Conservation (phyloP, 2,329 filamentous ascomycete genomes). For the Trichophyton simii region DNA sequence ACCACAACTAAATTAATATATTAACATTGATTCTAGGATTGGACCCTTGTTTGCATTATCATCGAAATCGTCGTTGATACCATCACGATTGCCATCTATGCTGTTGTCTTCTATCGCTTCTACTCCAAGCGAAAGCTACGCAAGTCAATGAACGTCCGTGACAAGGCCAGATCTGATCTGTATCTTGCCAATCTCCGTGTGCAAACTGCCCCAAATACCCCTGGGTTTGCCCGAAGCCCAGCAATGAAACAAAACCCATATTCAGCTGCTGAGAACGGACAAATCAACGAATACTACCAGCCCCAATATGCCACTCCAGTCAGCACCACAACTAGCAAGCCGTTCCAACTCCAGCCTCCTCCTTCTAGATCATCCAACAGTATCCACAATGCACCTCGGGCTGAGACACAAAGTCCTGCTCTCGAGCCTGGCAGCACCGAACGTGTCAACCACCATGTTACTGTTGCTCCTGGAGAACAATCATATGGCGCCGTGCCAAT, state of each 20-base stretch:
- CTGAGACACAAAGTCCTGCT: constrained; percentile 17
- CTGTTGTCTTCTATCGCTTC: constrained; percentile 90
- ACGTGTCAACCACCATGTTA: constrained; percentile 50
- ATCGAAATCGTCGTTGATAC: constrained; percentile 91
- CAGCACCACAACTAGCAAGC: constrained; percentile 34
- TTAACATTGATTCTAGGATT: constrained; percentile 50
- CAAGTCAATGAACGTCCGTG: constrained; percentile 93
- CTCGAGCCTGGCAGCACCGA: constrained; percentile 26
- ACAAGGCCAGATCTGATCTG: constrained; percentile 85
- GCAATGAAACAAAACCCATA: constrained; percentile 38
- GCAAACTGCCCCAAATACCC: constrained; percentile 90
- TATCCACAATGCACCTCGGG: constrained; percentile 62
- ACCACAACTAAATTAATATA: constrained; percentile 16
- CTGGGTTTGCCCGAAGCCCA: constrained; percentile 64
- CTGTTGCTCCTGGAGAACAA: constrained; percentile 64
- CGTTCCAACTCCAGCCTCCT: constrained; percentile 81
- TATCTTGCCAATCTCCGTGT: constrained; percentile 76
- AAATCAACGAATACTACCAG: constrained; percentile 22
- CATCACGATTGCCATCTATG: constrained; percentile 85
- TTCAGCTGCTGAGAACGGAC: constrained; percentile 41
- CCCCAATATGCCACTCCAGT: constrained; percentile 46
- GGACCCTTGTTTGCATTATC: constrained; percentile 89
- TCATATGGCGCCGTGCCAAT: constrained; percentile 80
- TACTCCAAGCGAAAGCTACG: constrained; percentile 89
- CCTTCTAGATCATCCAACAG: constrained; percentile 45